Base-by-base conservation (phyloP, 2,329 filamentous ascomycete genomes). In the Rhinocladiella mackenziei region DNA sequence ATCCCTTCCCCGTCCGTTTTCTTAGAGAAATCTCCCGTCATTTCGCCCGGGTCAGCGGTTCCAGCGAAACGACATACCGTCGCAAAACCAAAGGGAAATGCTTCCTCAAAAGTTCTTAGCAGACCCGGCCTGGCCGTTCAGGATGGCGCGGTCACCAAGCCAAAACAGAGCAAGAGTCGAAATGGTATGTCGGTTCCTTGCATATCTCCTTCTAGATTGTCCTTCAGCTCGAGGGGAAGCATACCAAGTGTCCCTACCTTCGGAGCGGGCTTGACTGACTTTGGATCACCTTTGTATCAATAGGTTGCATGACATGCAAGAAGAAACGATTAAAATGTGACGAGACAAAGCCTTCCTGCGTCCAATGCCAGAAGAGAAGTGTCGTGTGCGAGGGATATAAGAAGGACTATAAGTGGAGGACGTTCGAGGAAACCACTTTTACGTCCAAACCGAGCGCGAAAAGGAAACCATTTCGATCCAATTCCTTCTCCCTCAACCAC, bases 401-500 rank as follows among this genome's bases (percentile, higher is more conserved):
- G 62, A 86, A 84, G 61, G 79, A 84, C 61, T 86, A 84, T 67
- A 85, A 86, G 70, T 86, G 83, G 83, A 72, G 80, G 39, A 75
- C 80, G 0, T 84, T 84, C 55, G 80, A 82, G 58, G 81, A 85
- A 53, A 73, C 76, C 34, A 79, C 67, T 42, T 71, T 80, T 51
- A 65, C 59, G 8, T 56, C 60, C 22, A 69, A 63, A 28, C 50
- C 61, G 17, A 50, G 55, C 19, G 43, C 56, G 10, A 75, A 72
- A 55, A 50, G 65, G 29, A 75, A 70, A 59, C 7, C 48, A n/a
- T 37, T 48, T 28, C 40, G 48, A 15, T 51, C 48, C 23, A 51
- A 39, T 17, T 50, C 51, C 15, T 45, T 45, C 31, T 31, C 41
- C 14, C 11, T 65, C 38, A 61, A 64, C 30, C 58, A 66, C 3